Conservation (phyloP, 2,329 filamentous ascomycete genomes). For the Blastomyces emzantsi region DNA sequence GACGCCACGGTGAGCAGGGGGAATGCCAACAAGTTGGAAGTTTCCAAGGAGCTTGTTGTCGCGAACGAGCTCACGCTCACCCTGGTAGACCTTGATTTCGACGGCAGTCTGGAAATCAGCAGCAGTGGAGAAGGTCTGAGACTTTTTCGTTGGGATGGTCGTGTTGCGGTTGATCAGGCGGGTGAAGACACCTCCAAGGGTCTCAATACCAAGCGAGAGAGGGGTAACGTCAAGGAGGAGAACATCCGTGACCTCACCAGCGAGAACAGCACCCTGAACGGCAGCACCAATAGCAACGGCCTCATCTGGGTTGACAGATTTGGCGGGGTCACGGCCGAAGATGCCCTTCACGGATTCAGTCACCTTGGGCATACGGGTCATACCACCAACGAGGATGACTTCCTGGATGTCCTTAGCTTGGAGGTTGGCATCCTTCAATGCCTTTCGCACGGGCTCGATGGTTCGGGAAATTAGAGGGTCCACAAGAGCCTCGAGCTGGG, state of each 20-base stretch:
- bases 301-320: conserved; percentile 98
- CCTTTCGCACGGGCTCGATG: conserved; percentile 89
- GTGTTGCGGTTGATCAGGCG: conserved; percentile 98
- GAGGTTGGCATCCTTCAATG: conserved; percentile 88
- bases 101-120: conserved; percentile 98
- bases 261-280: conserved; percentile 92
- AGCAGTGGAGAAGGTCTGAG: conserved; percentile 93
- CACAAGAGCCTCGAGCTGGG: conserved; percentile 88
- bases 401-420: conserved; percentile 92
- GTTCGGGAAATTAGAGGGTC: conserved; percentile 81
- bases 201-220: conserved; percentile 96
- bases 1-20: conserved; percentile 89
- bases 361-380: conserved; percentile 99
- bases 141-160: conserved; percentile 99
- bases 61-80: conserved; percentile 96
- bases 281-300: conserved; percentile 96
- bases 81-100: conserved; percentile 99
- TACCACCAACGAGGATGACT: conserved; percentile 95
- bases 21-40: conserved; percentile 98
- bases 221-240: conserved; percentile 93
- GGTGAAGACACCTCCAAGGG: conserved; percentile 94
- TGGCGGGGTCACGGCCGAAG: conserved; percentile 92
- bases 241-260: conserved; percentile 93
- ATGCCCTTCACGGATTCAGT: conserved; percentile 91
- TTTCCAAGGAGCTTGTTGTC: conserved; percentile 99